Percentiles rank a stretch among this genome's conserved stretches.
phyloP scores from a whole-genome alignment of 441 rosid genomes.

The Daphne laureola region DNA sequence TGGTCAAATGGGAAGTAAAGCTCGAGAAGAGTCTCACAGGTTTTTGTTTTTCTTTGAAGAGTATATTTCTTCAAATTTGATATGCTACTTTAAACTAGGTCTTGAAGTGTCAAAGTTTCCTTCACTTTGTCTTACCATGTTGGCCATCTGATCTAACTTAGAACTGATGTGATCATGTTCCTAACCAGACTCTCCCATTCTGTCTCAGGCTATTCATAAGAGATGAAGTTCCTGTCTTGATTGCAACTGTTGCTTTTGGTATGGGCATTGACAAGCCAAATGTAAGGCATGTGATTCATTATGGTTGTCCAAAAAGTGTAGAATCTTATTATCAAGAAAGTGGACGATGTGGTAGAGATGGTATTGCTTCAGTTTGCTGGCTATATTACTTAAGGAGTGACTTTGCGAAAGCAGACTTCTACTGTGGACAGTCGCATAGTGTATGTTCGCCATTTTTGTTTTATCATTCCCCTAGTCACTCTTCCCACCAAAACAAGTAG shows the following conservation, averaged over 20 bases:
- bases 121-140: slow-evolving; percentile 4
- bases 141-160: not conserved
- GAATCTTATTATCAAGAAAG: slow-evolving; percentile 52
- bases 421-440: slow-evolving; percentile 31
- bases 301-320: slow-evolving; percentile 47
- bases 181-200: slow-evolving; percentile 1
- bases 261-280: slow-evolving; percentile 55
- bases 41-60: slow-evolving; percentile 11
- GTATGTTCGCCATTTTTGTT: slow-evolving; percentile 21
- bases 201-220: slow-evolving; percentile 31
- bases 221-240: slow-evolving; percentile 45
- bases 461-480: no score
- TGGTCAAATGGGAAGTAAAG: slow-evolving; percentile 41
- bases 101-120: not conserved
- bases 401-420: slow-evolving; percentile 45
- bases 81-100: not conserved
- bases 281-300: slow-evolving; percentile 42
- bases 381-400: slow-evolving; percentile 40
- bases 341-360: slow-evolving; percentile 54
- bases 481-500: no score
- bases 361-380: slow-evolving; percentile 48
- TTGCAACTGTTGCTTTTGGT: slow-evolving; percentile 51
- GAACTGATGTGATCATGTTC: slow-evolving; percentile 2
- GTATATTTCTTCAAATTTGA: no score
- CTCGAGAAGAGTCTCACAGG: slow-evolving; percentile 45